Percentiles rank a stretch among this genome's conserved stretches.
Evolutionary conservation across 2,329 filamentous ascomycete species (phyloP).

Genomic region (Fusarium caatingaense): DNA sequence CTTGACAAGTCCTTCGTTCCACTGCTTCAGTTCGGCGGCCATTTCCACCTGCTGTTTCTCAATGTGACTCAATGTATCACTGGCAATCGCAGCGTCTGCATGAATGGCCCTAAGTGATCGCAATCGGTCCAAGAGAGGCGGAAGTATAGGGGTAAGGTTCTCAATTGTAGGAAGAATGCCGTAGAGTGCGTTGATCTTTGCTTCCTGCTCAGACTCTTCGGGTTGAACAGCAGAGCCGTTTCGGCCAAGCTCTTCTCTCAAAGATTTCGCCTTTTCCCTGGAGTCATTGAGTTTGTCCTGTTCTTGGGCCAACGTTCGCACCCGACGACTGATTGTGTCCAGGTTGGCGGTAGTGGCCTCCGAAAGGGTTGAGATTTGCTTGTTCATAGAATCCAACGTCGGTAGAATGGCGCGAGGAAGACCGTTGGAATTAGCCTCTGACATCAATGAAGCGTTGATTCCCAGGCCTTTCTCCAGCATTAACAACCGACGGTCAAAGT

Average conservation of each 20-base stretch:
- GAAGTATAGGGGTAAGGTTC: conserved; percentile 83
- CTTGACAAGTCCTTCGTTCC: conserved; percentile 83
- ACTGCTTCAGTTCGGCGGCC: conserved; percentile 84
- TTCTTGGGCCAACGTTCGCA: conserved; percentile 77
- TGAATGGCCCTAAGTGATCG: conserved; percentile 87
- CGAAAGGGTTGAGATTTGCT: conserved; percentile 80
- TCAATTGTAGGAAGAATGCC: conserved; percentile 90
- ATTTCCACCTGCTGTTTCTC: conserved; percentile 86
- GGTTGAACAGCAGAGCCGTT: conserved; percentile 56
- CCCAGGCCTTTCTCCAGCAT: conserved; percentile 85
- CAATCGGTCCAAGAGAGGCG: conserved; percentile 85
- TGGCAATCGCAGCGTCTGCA: conserved; percentile 84
- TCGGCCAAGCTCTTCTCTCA: conserved; percentile 68
- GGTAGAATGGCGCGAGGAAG: conserved; percentile 79
- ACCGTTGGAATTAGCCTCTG: conserved; percentile 68
- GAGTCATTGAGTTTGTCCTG: conserved; percentile 77
- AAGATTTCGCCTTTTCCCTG: conserved; percentile 69
- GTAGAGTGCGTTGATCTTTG: conserved; percentile 93
- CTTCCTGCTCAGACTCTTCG: conserved; percentile 75
- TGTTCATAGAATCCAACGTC: conserved; percentile 82
- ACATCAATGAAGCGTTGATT: conserved; percentile 75
- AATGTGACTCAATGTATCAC: conserved; percentile 79
- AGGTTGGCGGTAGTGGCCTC: conserved; percentile 78
- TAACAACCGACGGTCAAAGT: conserved; percentile 85
- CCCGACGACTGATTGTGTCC: conserved; percentile 76